A percentile compares a stretch with the other conserved stretches of the same genome.
Conservation (phyloP, 306 rosid species). For the Vigna trinervia region DNA sequence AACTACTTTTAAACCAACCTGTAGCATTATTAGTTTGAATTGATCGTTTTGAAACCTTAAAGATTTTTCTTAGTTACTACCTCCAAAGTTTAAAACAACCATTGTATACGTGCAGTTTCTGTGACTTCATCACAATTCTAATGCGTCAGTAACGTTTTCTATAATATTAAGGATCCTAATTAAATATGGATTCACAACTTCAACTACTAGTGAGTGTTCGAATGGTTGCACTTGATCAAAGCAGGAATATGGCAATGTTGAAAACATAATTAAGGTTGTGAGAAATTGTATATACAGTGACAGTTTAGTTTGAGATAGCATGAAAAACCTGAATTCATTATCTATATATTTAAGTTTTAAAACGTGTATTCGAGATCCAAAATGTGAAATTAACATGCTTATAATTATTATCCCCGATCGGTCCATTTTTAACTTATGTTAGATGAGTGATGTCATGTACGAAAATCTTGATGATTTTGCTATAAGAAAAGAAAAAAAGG, state of each 20-base stretch:
- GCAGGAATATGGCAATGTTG: neutral
- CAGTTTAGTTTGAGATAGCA: too few species aligned
- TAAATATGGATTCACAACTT: too few species aligned
- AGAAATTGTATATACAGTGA: neutral
- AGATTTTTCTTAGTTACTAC: neutral
- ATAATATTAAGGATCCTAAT: too few species aligned
- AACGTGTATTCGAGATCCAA: too few species aligned
- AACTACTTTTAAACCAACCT: neutral
- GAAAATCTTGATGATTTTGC: constrained; percentile 19
- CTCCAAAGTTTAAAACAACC: neutral
- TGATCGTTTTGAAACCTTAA: neutral
- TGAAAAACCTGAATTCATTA: too few species aligned
- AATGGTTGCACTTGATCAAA: neutral
- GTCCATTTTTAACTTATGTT: constrained; percentile 25
- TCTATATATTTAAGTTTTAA: too few species aligned
- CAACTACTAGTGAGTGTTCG: too few species aligned
- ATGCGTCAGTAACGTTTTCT: neutral
- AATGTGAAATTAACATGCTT: neutral
- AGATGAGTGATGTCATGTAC: constrained; percentile 34
- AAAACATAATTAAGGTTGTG: neutral
- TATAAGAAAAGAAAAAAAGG: constrained; percentile 44
- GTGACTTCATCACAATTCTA: too few species aligned
- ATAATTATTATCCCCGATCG: neutral
- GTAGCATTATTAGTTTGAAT: neutral
- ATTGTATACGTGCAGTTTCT: neutral